Percentiles rank a stretch among this genome's conserved stretches.
phyloP scores from a whole-genome alignment of 2,329 filamentous ascomycete genomes.

The Proliferodiscus dingleyae region DNA sequence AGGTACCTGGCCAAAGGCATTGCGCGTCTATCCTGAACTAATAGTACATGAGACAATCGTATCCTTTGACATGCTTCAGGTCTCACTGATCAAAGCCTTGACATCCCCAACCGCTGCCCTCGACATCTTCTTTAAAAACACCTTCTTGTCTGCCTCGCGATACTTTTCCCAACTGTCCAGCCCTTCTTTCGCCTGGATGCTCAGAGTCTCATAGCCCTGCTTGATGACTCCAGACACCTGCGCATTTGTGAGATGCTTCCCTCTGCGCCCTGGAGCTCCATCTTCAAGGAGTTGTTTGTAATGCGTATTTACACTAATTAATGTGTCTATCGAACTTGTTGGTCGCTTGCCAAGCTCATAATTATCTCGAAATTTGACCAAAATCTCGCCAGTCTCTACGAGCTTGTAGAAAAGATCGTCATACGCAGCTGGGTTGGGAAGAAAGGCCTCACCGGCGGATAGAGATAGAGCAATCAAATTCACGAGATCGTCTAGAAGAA shows the following conservation, averaged over 20 bases:
- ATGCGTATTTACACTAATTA: constrained; percentile 77
- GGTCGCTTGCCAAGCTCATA: constrained; percentile 57
- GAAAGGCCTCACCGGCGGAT: constrained; percentile 82
- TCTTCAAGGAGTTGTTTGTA: constrained; percentile 78
- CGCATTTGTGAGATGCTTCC: constrained; percentile 70
- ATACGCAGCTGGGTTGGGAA: constrained; percentile 81
- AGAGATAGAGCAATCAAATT: constrained; percentile 80
- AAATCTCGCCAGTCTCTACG: constrained; percentile 80
- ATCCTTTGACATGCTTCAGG: constrained; percentile 10
- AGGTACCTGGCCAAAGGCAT: background rate
- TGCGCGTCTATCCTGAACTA: constrained; percentile 1
- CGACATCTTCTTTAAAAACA: constrained; percentile 80
- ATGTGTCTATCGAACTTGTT: constrained; percentile 73
- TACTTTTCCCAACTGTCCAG: constrained; percentile 82
- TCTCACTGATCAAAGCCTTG: constrained; percentile 33
- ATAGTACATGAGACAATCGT: background rate
- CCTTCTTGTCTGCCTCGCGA: constrained; percentile 80
- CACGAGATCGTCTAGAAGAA: constrained; percentile 70
- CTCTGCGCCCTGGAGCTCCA: constrained; percentile 43
- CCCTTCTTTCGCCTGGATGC: constrained; percentile 83
- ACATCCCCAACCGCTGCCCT: constrained; percentile 71
- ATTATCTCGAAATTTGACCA: constrained; percentile 75
- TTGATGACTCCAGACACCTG: constrained; percentile 92
- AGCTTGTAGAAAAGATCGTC: constrained; percentile 99
- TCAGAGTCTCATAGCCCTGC: constrained; percentile 91